Conservation (phyloP, 495 filamentous ascomycete species). For the Daldinia decipiens region DNA sequence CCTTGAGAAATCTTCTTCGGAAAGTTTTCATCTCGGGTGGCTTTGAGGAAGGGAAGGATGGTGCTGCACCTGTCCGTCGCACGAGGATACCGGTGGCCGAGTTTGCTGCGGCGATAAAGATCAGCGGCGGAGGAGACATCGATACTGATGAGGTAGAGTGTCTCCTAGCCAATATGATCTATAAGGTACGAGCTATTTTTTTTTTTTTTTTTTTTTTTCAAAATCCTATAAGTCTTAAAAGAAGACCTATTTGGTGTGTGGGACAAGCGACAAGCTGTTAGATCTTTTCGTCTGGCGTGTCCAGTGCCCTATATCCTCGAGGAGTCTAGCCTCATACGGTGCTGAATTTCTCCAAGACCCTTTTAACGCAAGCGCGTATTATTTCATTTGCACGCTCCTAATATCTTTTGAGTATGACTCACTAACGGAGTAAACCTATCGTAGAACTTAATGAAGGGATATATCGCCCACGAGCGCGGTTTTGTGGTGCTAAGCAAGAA, state of each 20-base stretch:
- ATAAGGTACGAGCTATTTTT: slow-evolving; percentile 74
- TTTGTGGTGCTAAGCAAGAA: slow-evolving; percentile 90
- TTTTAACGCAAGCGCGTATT: background rate
- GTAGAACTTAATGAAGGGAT: slow-evolving; percentile 95
- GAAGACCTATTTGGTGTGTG: background rate
- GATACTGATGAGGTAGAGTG: slow-evolving; percentile 97
- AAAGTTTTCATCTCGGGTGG: slow-evolving; percentile 88
- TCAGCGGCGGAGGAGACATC: slow-evolving; percentile 68
- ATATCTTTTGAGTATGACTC: slow-evolving; percentile 16
- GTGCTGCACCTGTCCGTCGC: slow-evolving; percentile 66
- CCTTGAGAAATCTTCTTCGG: slow-evolving; percentile 86
- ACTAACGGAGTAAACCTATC: slow-evolving; percentile 33
- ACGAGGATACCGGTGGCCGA: slow-evolving; percentile 84
- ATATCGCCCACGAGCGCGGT: slow-evolving; percentile 89
- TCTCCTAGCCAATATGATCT: slow-evolving; percentile 91
- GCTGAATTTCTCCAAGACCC: background rate
- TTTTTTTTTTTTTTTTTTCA: background rate
- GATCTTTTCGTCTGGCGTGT: background rate
- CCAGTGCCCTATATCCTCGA: background rate
- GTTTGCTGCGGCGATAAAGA: slow-evolving; percentile 71
- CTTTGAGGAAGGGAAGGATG: slow-evolving; percentile 76
- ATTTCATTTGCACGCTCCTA: background rate
- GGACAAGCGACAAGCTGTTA: background rate
- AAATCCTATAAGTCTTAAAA: background rate
- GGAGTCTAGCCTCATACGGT: background rate